Conservation (phyloP, 805 yeast species). For the Saccharomycopsis sp. region DNA sequence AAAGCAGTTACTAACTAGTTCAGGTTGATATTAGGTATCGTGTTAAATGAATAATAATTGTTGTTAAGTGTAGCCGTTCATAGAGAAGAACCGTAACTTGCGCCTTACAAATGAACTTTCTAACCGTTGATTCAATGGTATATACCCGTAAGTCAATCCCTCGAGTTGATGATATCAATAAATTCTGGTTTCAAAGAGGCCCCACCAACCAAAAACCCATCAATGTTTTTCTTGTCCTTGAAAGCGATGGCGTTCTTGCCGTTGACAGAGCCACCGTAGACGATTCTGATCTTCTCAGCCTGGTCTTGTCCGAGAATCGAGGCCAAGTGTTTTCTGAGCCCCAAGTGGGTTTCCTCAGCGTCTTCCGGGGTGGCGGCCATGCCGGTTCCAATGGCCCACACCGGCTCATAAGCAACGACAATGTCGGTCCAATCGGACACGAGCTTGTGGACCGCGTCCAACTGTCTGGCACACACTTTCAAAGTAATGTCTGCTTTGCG, state of each 20-base stretch:
- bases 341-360: conserved; percentile 90
- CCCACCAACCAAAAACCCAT: conserved; percentile 99
- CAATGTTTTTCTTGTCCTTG: conserved; percentile 88
- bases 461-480: conserved; percentile 80
- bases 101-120: too few species aligned
- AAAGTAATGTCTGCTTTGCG: conserved; percentile 83
- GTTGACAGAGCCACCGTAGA: conserved; percentile 98
- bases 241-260: conserved; percentile 87
- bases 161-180: conserved; percentile 87
- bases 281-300: conserved; percentile 76
- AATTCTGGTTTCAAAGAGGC: conserved; percentile 98
- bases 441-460: conserved; percentile 75
- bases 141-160: conserved; percentile 47
- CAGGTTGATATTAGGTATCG: too few species aligned
- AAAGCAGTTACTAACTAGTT: too few species aligned
- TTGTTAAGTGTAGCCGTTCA: too few species aligned
- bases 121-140: too few species aligned
- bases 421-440: conserved; percentile 84
- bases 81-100: too few species aligned
- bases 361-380: conserved; percentile 97
- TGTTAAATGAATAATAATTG: too few species aligned
- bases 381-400: conserved; percentile 99
- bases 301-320: conserved; percentile 67
- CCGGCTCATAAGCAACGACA: conserved; percentile 98
- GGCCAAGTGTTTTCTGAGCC: conserved; percentile 76